Evolutionary conservation across 2,329 filamentous ascomycete species (phyloP), one percentile per base, ranked within the genome.

Genomic region (Zalaria obscura): DNA sequence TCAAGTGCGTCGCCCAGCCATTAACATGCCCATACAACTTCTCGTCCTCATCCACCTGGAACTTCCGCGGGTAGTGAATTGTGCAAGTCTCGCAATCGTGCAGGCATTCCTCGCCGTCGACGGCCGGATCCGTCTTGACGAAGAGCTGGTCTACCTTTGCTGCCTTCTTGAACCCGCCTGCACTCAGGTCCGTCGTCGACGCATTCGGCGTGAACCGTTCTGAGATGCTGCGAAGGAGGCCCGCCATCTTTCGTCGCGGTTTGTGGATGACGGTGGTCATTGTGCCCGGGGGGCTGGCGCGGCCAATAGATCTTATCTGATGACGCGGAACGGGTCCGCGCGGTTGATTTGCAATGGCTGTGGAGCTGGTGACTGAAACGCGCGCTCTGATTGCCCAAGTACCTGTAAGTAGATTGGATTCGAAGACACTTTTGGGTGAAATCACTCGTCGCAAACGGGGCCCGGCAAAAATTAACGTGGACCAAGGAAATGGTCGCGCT

Each of bases 31-130:
- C 91, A 57, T 93, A 96, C 38, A 98, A 65, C 52, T 78, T 68
- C 56, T 94, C 86, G 5, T 71, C 66, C 58, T 81, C 74, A 43
- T 96, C 83, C 42, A 94, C 76, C 3, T 67, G 67, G 56, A 76
- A 80, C 49, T 74, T 76, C 55, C 79, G 77, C 32, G 89, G 89
- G 57, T 88, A 93, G 46, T 77, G 73, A 50, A 89, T 70, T 9
- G 78, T 75, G 68, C 91, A 96, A 48, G 69, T 78, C 25, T 77
- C 75, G 67, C 89, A 98, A 63, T 96, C 89, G 58, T 78, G 85
- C 42, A 83, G 67, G 59, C 91, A 96, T 50, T 88, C 88, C 34
- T 93, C 84, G 48, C 88, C 89, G 61, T 95, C 89, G 35, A 83
- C 64, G 3, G 72, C 69, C n/a, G 83, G 76, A 54, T 82, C 72